phyloP scores from a whole-genome alignment of 208 protist genomes.

The Crithidia sp. region DNA sequence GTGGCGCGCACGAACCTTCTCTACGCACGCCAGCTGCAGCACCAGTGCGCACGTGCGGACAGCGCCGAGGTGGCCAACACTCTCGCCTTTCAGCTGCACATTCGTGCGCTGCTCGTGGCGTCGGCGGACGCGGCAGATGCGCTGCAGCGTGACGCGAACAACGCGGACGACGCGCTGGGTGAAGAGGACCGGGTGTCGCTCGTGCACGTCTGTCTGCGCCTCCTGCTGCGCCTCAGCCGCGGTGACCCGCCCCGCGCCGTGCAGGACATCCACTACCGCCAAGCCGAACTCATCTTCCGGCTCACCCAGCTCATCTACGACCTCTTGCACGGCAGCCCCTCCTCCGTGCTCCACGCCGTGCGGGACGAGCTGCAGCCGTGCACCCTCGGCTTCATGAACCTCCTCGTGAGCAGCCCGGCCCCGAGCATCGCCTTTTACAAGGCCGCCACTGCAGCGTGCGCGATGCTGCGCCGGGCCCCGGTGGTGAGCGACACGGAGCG shows the following conservation, averaged over 20 bases:
- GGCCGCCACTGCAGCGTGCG: slow-evolving; percentile 58
- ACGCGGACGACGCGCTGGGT: slow-evolving; percentile 10
- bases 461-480: slow-evolving; percentile 41
- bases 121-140: neutral
- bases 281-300: slow-evolving; percentile 68
- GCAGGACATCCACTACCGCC: slow-evolving; percentile 44
- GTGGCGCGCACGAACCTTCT: slow-evolving; percentile 39
- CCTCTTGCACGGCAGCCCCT: slow-evolving; percentile 46
- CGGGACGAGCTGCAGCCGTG: slow-evolving; percentile 35
- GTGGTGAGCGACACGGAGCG: slow-evolving; percentile 50
- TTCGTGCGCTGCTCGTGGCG: slow-evolving; percentile 28
- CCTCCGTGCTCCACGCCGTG: slow-evolving; percentile 30
- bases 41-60: slow-evolving; percentile 26
- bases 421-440: slow-evolving; percentile 48
- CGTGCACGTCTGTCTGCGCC: slow-evolving; percentile 32
- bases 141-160: neutral
- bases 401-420: slow-evolving; percentile 52
- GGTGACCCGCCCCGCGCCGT: slow-evolving; percentile 38
- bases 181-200: slow-evolving; percentile 34
- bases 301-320: slow-evolving; percentile 55
- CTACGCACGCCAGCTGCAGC: slow-evolving; percentile 39
- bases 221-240: slow-evolving; percentile 38
- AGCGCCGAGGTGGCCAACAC: slow-evolving; percentile 31
- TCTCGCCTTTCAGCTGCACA: slow-evolving; percentile 27
- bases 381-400: slow-evolving; percentile 37